Conservation (phyloP, 257 asterid species). For the Coffea canephora region DNA sequence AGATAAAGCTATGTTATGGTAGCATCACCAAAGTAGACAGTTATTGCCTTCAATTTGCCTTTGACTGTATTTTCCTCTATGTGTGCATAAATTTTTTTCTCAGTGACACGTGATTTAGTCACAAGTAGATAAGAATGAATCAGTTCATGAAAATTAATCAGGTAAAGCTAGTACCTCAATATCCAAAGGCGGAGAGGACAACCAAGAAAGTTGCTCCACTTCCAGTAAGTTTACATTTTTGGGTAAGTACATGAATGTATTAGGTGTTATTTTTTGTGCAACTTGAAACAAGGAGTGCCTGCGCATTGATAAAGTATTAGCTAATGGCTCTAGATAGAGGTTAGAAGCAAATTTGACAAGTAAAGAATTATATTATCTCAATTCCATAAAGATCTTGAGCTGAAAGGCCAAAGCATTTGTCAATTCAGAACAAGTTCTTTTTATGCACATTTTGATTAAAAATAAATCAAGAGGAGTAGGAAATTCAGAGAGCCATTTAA, state of each 20-base stretch:
- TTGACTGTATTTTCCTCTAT: slow-evolving; percentile 56
- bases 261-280: slow-evolving; percentile 64
- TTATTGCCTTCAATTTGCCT: slow-evolving; percentile 53
- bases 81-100: slow-evolving; percentile 34
- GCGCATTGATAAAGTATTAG: slow-evolving; percentile 24
- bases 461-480: too few species aligned
- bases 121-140: neutral
- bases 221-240: slow-evolving; percentile 60
- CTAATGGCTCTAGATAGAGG: too few species aligned
- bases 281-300: slow-evolving; percentile 66
- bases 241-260: slow-evolving; percentile 78
- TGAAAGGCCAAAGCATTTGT: too few species aligned
- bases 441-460: too few species aligned
- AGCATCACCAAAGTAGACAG: slow-evolving; percentile 54
- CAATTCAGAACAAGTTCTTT: too few species aligned
- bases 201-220: slow-evolving; percentile 70
- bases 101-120: neutral
- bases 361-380: too few species aligned
- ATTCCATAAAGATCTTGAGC: too few species aligned
- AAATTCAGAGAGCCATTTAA: too few species aligned
- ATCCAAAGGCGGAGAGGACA: slow-evolving; percentile 75
- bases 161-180: slow-evolving; percentile 41
- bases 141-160: neutral
- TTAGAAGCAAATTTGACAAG: too few species aligned
- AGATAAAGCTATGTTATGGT: slow-evolving; percentile 16